These are phyloP conservation scores for Capsicum chinense DNA, from an alignment of 257 asterid species.

Conservation along the genomic window DNA sequence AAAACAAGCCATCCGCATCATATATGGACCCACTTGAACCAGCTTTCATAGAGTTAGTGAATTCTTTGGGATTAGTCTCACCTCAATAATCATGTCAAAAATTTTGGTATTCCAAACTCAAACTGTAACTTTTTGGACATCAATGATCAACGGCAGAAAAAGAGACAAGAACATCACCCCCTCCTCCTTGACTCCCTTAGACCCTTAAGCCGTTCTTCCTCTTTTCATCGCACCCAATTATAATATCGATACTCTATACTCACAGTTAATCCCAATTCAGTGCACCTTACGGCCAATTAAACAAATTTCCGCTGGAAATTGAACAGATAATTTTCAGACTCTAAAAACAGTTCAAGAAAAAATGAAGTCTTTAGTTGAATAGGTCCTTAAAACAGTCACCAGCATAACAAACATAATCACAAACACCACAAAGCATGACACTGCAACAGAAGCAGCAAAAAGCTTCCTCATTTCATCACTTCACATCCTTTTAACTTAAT, in stretches of 20 bases:
- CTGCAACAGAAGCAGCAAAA: neutral
- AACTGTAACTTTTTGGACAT: neutral
- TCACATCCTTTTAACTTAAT: neutral
- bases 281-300: neutral
- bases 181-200: neutral
- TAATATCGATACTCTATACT: neutral
- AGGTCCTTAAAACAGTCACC: neutral
- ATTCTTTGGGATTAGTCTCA: neutral
- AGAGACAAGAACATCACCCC: neutral
- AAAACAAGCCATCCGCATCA: neutral
- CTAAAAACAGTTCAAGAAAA: neutral
- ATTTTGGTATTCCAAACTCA: neutral
- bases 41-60: neutral
- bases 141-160: neutral
- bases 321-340: neutral
- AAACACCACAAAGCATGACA: neutral
- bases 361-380: neutral
- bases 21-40: neutral
- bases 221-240: neutral
- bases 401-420: neutral
- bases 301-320: neutral
- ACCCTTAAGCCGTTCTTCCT: neutral
- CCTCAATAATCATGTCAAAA: neutral
- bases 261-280: neutral
- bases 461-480: neutral